Evolutionary conservation across 148 eudicot species (phyloP).

Genomic region (Silene latifolia): DNA sequence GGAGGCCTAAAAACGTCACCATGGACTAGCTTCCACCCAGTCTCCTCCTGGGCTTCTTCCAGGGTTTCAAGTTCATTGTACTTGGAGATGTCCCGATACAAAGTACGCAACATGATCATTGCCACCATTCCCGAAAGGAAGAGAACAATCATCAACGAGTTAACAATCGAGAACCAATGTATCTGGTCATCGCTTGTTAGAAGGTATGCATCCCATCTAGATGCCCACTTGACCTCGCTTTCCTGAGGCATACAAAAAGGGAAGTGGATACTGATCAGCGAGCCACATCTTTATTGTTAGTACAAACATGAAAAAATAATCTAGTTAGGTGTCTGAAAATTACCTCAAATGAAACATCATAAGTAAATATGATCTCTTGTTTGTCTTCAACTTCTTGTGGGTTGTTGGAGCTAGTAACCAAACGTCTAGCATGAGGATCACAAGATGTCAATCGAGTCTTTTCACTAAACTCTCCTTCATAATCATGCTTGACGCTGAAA

Average conservation of each 20-base stretch:
- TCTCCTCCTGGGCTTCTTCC: slow-evolving; percentile 51
- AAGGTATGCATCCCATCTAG: slow-evolving; percentile 50
- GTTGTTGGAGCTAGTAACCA: slow-evolving; percentile 44
- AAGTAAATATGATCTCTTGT: slow-evolving; percentile 45
- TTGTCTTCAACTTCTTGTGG: slow-evolving; percentile 50
- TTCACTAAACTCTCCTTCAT: slow-evolving; percentile 43
- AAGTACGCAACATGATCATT: slow-evolving; percentile 48
- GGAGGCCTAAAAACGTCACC: slow-evolving; percentile 50
- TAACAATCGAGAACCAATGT: slow-evolving; percentile 49
- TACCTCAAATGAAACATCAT: slow-evolving; percentile 49
- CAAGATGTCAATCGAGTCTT: slow-evolving; percentile 39
- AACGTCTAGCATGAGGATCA: slow-evolving; percentile 47
- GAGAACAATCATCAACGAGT: slow-evolving; percentile 48
- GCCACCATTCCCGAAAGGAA: slow-evolving; percentile 55
- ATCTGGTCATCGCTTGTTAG: slow-evolving; percentile 49
- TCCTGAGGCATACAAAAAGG: slow-evolving; percentile 27
- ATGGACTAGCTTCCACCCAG: slow-evolving; percentile 45
- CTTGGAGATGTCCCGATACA: slow-evolving; percentile 49
- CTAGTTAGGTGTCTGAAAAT: background rate
- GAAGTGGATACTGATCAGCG: slow-evolving; percentile 6
- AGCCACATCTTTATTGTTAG: background rate
- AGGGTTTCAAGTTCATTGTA: slow-evolving; percentile 49
- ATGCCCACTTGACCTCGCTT: slow-evolving; percentile 53
- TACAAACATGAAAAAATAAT: background rate
- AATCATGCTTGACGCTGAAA: slow-evolving; percentile 46